Evolutionary conservation across 331 rosid species (phyloP).

Genomic region (Quercus tomentella): DNA sequence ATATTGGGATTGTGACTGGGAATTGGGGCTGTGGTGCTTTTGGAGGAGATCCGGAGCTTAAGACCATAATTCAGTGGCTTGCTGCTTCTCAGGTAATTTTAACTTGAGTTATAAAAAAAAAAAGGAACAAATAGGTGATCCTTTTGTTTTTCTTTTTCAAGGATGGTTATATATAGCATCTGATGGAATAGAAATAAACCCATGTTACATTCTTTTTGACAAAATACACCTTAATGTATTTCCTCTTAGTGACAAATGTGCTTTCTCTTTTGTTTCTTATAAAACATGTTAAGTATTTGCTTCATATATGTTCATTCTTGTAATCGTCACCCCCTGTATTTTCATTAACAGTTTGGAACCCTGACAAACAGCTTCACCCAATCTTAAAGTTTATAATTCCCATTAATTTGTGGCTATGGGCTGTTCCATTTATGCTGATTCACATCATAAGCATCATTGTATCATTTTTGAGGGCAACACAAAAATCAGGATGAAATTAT

Average conservation of each 20-base stretch:
- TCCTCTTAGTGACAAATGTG: background rate
- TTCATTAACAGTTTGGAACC: too few species aligned
- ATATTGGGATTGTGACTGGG: conserved; percentile 81
- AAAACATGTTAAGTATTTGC: too few species aligned
- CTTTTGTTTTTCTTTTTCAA: background rate
- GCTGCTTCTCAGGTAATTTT: conserved; percentile 89
- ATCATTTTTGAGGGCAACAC: too few species aligned
- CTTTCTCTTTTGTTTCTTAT: background rate
- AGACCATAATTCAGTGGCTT: conserved; percentile 88
- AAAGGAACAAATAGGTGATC: background rate
- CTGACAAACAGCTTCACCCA: too few species aligned
- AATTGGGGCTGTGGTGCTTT: conserved; percentile 99
- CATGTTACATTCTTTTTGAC: background rate
- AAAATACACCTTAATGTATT: background rate
- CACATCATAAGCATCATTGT: too few species aligned
- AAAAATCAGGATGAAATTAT: too few species aligned
- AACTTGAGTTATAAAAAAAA: background rate
- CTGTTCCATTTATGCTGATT: too few species aligned
- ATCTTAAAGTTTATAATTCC: too few species aligned
- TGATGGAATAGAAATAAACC: background rate
- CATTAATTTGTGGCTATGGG: too few species aligned
- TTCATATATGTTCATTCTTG: too few species aligned
- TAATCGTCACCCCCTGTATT: too few species aligned
- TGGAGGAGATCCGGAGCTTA: conserved; percentile 94
- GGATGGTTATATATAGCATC: background rate